These are phyloP conservation scores for Aspergillus fischeri DNA, from an alignment of 2,329 filamentous ascomycete genomes.

Conservation along the genomic window DNA sequence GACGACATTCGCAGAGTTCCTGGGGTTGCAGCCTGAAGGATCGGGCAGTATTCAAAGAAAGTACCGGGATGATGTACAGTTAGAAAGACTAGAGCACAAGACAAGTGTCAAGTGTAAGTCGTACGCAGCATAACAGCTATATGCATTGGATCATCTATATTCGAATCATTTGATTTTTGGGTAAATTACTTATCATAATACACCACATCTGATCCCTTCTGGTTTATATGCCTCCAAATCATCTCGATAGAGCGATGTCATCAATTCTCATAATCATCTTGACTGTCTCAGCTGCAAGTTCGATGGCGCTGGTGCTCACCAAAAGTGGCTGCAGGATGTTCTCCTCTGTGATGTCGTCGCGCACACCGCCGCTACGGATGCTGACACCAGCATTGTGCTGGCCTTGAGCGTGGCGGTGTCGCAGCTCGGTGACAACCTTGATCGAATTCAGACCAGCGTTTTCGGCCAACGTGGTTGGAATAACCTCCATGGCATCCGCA, in stretches of 20 bases:
- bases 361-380: slow-evolving; percentile 96
- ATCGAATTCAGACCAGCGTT: slow-evolving; percentile 98
- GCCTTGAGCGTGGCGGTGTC: slow-evolving; percentile 89
- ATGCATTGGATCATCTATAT: background rate
- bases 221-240: slow-evolving; percentile 7
- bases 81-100: background rate
- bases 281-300: slow-evolving; percentile 95
- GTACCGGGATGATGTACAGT: background rate
- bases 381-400: slow-evolving; percentile 96
- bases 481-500: slow-evolving; percentile 93
- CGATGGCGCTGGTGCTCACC: slow-evolving; percentile 95
- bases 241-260: slow-evolving; percentile 57
- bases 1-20: background rate
- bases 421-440: slow-evolving; percentile 94
- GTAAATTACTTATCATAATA: background rate
- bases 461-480: slow-evolving; percentile 93
- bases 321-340: slow-evolving; percentile 94
- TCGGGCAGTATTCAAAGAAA: background rate
- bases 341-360: slow-evolving; percentile 93
- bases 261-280: slow-evolving; percentile 83
- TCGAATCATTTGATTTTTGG: background rate
- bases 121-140: background rate
- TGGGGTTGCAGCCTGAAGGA: background rate
- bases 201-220: background rate
- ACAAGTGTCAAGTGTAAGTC: background rate